Base-by-base conservation (phyloP, 176 grass and related monocot genomes). In the Pontederia crassipes region DNA sequence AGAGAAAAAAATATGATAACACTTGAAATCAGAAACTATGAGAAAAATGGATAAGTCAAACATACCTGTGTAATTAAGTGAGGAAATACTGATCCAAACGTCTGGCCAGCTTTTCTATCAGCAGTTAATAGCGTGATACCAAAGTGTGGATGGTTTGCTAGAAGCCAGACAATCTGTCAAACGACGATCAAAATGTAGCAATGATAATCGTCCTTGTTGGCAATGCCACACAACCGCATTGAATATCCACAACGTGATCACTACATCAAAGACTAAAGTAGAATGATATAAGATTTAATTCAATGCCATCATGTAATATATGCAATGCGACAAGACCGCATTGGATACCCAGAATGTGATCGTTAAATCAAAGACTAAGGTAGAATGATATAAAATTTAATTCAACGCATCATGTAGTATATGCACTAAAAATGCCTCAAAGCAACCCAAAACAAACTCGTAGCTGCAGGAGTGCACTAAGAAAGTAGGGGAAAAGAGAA, bases 21-120 rank as follows among this genome's bases (percentile, higher is more conserved):
- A 35, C 14, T 35, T 14, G 28, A 18, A 45, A 48, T 45, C 17
- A 10, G 15, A 16, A 52, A 67, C 52, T 15, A 28, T 20, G 62
- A 15, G 57, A 77, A 60, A 14, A 68, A 18, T 8, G 12, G 27
- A 65, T 46, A 17, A 24, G 20, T 24, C 20, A 24, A 24, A 68
- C 67, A 71, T 82, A 88, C 93, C 59, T 81, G 93, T 17, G 81
- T 64, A 65, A 85, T 83, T 59, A 92, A 83, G 68, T 98, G 87
- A 62, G 93, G 87, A 88, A 98, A 98, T 78, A 98, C 93, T 48
- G 84, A 88, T 62, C 71, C 71, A 73, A 98, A 78, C 11, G 79
- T 66, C 78, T 92, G 74, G 11, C 93, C 93, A 45, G 84, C 87
- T 85, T 98, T 97, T 79, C 87, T 91, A 57, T 97, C 93, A 16